Evolutionary conservation across 768 basidiomycete genomes (phyloP), one percentile per base, ranked within the genome.

Genomic region (Boletellus ananiceps): DNA sequence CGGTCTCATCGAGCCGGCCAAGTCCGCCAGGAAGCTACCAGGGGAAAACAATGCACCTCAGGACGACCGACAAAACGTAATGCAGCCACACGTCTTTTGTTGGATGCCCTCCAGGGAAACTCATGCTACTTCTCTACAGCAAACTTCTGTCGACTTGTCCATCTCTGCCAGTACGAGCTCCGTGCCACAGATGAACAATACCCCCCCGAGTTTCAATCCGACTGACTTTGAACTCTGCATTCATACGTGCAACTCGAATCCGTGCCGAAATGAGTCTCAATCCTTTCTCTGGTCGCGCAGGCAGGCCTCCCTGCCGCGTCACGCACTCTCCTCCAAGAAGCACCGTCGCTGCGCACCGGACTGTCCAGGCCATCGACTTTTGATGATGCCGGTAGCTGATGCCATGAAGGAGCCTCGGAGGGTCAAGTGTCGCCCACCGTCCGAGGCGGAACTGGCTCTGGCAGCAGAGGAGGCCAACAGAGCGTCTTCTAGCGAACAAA

Each of bases 271-370:
- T 14, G 62, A 62, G 44, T 56, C 63, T 19, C 52, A 47, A 1
- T 64, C 62, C 23, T 59, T 65, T 41, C 43, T 65, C 25, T 63
- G 62, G 61, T 40, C 39, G 3, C 62, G 62, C 40, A 63, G 32
- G 16, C 46, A 51, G 39, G 49, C 57, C 4, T 56, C 52, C 21
- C 46, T 63, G 37, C 62, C 62, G 2, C 63, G 63, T 3, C 62
- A 63, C 19, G 60, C 53, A 4, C 60, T 63, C 47, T 63, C 61
- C 21, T n/a, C 38, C 2, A 64, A 57, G 32, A 63, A 47, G 29
- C 62, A 63, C 33, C 51, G 34, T 14, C 46, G 8, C 16, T 63
- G 62, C 46, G 40, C 42, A 5, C 18, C 49, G 12, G 50, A 33
- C 6, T 63, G 62, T 43, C 62, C 63, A 15, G 63, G 62, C 31